Evolutionary conservation across 2,329 filamentous ascomycete species (phyloP).

Genomic region (Calonectria multiphialidica): DNA sequence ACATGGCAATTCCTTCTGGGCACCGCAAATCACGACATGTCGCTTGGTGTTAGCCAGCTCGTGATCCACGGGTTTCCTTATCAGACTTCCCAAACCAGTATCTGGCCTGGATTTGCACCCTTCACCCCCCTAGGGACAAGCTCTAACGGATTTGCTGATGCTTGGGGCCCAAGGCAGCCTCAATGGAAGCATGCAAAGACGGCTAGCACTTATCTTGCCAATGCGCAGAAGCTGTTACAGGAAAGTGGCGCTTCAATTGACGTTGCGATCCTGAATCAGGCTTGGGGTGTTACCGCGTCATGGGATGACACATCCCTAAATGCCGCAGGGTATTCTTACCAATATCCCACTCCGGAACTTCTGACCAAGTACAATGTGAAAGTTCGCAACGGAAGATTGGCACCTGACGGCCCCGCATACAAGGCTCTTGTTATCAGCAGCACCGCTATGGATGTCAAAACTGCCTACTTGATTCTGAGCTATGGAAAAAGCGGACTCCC

Average conservation of each 20-base stretch:
- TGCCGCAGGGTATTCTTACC: neutral
- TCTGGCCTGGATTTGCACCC: neutral
- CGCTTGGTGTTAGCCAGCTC: neutral
- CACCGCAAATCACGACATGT: neutral
- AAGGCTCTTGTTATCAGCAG: neutral
- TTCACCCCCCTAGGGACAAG: neutral
- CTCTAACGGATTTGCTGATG: neutral
- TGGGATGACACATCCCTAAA: neutral
- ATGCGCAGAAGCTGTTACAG: neutral
- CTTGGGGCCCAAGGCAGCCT: neutral
- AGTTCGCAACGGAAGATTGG: neutral
- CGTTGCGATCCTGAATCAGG: neutral
- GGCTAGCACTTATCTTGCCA: neutral
- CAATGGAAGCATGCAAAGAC: neutral
- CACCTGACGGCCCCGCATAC: neutral
- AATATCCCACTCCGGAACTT: neutral
- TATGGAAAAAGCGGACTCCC: neutral
- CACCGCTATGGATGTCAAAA: neutral
- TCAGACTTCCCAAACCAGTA: neutral
- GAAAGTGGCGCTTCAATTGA: neutral
- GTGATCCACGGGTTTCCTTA: neutral
- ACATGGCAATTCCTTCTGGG: neutral
- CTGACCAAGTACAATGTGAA: neutral
- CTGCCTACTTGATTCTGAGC: neutral
- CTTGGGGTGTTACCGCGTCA: neutral